Conservation (phyloP, 2,329 filamentous ascomycete genomes). For the Phoma sp. region DNA sequence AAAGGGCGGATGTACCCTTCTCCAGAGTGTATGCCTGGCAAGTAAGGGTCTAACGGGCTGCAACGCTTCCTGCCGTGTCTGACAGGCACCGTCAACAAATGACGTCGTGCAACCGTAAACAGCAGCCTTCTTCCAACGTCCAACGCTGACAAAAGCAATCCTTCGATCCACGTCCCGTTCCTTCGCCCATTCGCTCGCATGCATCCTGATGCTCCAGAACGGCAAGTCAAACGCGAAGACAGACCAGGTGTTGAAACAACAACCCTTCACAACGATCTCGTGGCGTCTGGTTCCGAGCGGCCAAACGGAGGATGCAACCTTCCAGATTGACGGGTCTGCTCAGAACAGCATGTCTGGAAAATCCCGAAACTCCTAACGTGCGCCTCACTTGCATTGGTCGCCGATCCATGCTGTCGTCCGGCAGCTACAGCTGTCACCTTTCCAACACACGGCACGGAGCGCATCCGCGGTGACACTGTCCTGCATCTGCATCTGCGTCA, state of each 20-base stretch:
- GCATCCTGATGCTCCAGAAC: neutral
- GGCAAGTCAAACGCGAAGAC: neutral
- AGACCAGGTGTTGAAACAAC: slow-evolving; percentile 12
- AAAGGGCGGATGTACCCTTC: slow-evolving; percentile 6
- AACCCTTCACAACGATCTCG: neutral
- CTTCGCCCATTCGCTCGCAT: slow-evolving; percentile 4
- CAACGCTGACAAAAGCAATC: slow-evolving; percentile 8
- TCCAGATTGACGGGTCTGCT: neutral
- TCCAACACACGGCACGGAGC: neutral
- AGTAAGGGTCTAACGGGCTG: slow-evolving; percentile 13
- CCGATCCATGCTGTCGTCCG: neutral
- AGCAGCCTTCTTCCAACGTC: slow-evolving; percentile 4
- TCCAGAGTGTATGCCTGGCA: slow-evolving; percentile 3
- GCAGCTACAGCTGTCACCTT: slow-evolving; percentile 7
- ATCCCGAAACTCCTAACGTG: neutral
- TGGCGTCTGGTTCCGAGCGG: slow-evolving; percentile 2
- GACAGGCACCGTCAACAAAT: slow-evolving; percentile 11
- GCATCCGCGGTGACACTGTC: slow-evolving; percentile 3
- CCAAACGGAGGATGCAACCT: neutral
- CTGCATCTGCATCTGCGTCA: slow-evolving; percentile 3
- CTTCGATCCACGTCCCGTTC: neutral
- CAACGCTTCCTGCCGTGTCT: slow-evolving; percentile 12
- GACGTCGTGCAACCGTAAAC: slow-evolving; percentile 5
- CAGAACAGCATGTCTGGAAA: neutral
- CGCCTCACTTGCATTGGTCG: neutral